Evolutionary conservation across 2,329 filamentous ascomycete genomes (phyloP), one percentile per base, ranked within the genome.

Genomic region (Colletotrichum trifolii): DNA sequence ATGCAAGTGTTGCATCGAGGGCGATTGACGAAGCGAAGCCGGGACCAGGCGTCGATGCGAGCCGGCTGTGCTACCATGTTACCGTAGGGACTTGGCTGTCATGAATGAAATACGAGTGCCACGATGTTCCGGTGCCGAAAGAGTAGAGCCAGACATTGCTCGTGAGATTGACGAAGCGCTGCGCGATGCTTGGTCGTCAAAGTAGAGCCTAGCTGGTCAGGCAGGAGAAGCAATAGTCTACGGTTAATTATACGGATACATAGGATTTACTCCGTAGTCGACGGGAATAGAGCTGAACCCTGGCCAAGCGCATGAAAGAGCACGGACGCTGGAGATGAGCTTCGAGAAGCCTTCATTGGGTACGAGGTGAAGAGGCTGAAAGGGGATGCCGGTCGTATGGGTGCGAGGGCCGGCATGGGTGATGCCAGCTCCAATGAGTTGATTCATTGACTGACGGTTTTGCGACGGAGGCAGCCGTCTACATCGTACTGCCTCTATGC

Each of bases 291-390:
- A 57, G 54, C 54, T 57, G 36, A 42, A 49, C 47, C 47, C 63
- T 48, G 52, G 63, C 25, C 17, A 40, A 38, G 42, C 39, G 67
- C 64, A 68, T 68, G 56, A 67, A 64, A 53, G 49, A 60, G 64
- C 67, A 68, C 64, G 38, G 67, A 67, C 64, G 45, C 40, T 67
- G 56, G 67, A 68, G 64, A 68, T 67, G 67, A 68, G 64, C 58
- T 9, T 63, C 55, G 45, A 49, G 39, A 43, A 13, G 40, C 50
- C 48, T 54, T 60, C 45, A 48, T 58, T 59, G 54, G 60, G 60
- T 65, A 62, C 58, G 52, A 62, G 58, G 49, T 53, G 47, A 39
- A 43, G 63, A 65, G 58, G 63, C 63, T 65, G 58, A 57, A 65
- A 65, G 58, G 53, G 48, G 63, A 42, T 57, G 63, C 58, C 15